Percentiles rank a stretch among this genome's conserved stretches.
Conservation (phyloP, 352 stramenopile genomes). For the Phytophthora idaei region DNA sequence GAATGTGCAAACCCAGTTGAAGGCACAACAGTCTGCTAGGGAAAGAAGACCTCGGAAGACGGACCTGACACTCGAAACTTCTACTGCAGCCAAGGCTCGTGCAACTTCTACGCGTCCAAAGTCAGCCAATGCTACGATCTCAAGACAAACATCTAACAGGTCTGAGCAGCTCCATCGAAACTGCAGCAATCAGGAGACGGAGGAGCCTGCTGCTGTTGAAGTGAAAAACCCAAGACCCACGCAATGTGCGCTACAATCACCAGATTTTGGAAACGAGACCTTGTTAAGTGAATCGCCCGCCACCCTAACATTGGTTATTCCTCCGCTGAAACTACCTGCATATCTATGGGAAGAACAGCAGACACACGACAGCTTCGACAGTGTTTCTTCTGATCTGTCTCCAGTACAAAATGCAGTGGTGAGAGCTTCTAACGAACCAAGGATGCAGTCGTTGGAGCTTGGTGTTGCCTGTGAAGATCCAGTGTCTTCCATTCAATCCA, state of each 20-base stretch:
- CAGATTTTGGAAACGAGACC: neutral
- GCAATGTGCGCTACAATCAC: neutral
- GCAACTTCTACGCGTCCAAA: neutral
- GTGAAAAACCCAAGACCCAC: neutral
- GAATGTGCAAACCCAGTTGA: constrained; percentile 17
- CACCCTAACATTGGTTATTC: constrained; percentile 14
- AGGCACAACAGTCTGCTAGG: constrained; percentile 12
- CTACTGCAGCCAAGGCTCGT: neutral
- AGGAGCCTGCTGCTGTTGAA: neutral
- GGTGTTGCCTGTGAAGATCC: neutral
- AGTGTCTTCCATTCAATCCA: neutral
- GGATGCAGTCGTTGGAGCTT: neutral
- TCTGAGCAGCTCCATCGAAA: neutral
- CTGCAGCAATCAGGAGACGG: constrained; percentile 17
- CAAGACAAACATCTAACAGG: neutral
- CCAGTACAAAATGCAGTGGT: neutral
- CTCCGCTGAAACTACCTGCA: constrained; percentile 25
- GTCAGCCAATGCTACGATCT: constrained; percentile 5
- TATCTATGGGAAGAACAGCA: constrained; percentile 21
- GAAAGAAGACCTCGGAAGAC: neutral
- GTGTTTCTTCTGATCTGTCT: neutral
- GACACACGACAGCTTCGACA: constrained; percentile 1
- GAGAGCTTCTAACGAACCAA: neutral
- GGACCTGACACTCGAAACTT: neutral
- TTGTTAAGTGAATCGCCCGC: constrained; percentile 1